phyloP scores from a whole-genome alignment of 345 rosid genomes.

The Gossypium thurberi region DNA sequence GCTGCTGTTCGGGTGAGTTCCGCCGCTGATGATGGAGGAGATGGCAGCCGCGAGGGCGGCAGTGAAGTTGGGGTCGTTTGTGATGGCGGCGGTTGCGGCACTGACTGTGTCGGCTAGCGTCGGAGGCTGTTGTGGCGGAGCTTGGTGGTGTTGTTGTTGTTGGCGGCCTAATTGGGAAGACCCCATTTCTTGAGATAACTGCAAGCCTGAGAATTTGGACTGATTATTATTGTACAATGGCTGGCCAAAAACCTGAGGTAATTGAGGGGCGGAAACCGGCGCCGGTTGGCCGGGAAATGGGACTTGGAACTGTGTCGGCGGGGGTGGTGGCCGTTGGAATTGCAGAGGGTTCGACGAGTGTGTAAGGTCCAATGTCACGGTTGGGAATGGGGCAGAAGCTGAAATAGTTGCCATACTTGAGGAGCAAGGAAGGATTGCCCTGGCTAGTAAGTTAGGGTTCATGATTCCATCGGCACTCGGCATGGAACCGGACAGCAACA shows the following conservation, averaged over 20 bases:
- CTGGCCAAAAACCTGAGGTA: slow-evolving; percentile 67
- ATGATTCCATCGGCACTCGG: slow-evolving; percentile 80
- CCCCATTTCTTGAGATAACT: slow-evolving; percentile 50
- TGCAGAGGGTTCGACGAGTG: slow-evolving; percentile 58
- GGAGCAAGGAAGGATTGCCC: slow-evolving; percentile 83
- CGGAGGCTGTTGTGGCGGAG: slow-evolving; percentile 22
- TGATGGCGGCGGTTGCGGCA: slow-evolving; percentile 82
- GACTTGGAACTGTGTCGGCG: slow-evolving; percentile 34
- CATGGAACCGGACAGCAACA: slow-evolving; percentile 91
- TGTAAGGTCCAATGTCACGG: slow-evolving; percentile 90
- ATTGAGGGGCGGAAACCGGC: slow-evolving; percentile 20
- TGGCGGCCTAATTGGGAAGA: slow-evolving; percentile 30
- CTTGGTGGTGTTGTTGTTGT: slow-evolving; percentile 6
- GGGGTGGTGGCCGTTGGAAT: slow-evolving; percentile 29
- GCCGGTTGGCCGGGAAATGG: slow-evolving; percentile 30
- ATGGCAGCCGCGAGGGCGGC: slow-evolving; percentile 92
- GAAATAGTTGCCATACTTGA: slow-evolving; percentile 92
- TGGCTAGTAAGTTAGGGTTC: slow-evolving; percentile 79
- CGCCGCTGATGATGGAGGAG: slow-evolving; percentile 60
- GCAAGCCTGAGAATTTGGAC: slow-evolving; percentile 83
- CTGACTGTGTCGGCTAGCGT: slow-evolving; percentile 47
- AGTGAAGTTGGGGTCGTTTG: slow-evolving; percentile 87
- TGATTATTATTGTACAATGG: slow-evolving; percentile 50
- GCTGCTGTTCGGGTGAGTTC: slow-evolving; percentile 27
- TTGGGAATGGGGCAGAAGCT: slow-evolving; percentile 95